Conservation (phyloP, 371 early-diverging fungal species). For the Mortierella sp. region DNA sequence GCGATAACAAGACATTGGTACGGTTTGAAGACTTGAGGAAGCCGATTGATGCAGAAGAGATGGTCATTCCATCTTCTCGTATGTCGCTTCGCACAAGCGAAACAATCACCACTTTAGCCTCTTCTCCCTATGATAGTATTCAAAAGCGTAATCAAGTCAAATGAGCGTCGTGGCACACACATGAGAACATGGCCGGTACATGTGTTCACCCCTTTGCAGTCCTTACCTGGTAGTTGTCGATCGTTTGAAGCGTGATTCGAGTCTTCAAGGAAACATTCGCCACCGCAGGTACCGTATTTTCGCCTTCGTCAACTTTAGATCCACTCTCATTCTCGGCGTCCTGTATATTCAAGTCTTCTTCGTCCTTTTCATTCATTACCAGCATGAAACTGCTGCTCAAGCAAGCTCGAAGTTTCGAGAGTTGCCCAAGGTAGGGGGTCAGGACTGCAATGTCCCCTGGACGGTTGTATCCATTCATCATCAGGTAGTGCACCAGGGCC, state of each 20-base stretch:
- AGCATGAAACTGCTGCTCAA: conserved; percentile 29
- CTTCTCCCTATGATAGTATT: conserved; percentile 43
- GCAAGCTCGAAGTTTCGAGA: conserved; percentile 56
- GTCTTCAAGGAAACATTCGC: conserved; percentile 15
- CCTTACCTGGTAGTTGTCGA: conserved; percentile 55
- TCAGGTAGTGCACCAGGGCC: conserved; percentile 58
- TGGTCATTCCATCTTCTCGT: not conserved
- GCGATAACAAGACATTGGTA: conserved; percentile 81
- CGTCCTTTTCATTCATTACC: conserved; percentile 54
- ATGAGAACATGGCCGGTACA: too few relatives aligned
- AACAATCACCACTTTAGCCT: conserved; percentile 55
- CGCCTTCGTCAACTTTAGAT: not conserved
- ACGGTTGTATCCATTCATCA: conserved; percentile 63
- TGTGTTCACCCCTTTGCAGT: too few relatives aligned
- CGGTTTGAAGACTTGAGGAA: conserved; percentile 82
- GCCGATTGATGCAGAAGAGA: conserved; percentile 64
- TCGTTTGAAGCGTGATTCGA: conserved; percentile 43
- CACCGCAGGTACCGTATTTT: not conserved
- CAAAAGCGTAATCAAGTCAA: not conserved
- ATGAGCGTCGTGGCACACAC: too few relatives aligned
- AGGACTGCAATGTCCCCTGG: conserved; percentile 67
- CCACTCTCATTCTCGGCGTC: conserved; percentile 14
- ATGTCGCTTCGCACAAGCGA: conserved; percentile 72
- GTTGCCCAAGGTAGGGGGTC: conserved; percentile 65
- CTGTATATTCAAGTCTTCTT: conserved; percentile 33